phyloP scores from a whole-genome alignment of 768 basidiomycete genomes.

The Podaxis rugospora region DNA sequence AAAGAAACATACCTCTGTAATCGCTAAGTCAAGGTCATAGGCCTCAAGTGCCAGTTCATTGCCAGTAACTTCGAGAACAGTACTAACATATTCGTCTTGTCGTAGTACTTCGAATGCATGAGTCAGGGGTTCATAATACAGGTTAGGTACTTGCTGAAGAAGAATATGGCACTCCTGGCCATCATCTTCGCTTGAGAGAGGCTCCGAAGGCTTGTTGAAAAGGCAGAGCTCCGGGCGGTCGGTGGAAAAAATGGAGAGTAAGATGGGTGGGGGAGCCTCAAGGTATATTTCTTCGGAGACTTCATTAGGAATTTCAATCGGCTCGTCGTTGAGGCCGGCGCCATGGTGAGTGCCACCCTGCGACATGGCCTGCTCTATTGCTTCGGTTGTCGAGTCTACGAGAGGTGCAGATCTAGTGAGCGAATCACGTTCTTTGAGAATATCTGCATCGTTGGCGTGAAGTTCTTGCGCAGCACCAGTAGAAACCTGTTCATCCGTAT shows the following conservation, averaged over 20 bases:
- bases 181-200: constrained; percentile 8
- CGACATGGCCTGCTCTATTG: background rate
- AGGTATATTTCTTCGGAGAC: constrained; percentile 68
- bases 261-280: constrained; percentile 69
- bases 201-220: constrained; percentile 49
- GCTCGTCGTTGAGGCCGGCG: background rate
- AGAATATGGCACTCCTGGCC: constrained; percentile 34
- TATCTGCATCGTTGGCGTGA: background rate
- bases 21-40: constrained; percentile 58
- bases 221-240: constrained; percentile 40
- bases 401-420: background rate
- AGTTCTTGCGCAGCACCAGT: background rate
- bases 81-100: constrained; percentile 49
- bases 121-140: constrained; percentile 75
- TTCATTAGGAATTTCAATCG: constrained; percentile 31
- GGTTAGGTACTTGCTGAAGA: constrained; percentile 57
- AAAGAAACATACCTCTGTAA: constrained; percentile 54
- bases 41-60: constrained; percentile 68
- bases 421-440: background rate
- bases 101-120: constrained; percentile 70
- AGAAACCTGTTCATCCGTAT: background rate
- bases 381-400: background rate
- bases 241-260: constrained; percentile 40
- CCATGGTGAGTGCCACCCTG: background rate
- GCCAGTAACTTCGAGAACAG: constrained; percentile 42